Evolutionary conservation across 306 rosid genomes (phyloP).

Genomic region (Cicer yamashitae): DNA sequence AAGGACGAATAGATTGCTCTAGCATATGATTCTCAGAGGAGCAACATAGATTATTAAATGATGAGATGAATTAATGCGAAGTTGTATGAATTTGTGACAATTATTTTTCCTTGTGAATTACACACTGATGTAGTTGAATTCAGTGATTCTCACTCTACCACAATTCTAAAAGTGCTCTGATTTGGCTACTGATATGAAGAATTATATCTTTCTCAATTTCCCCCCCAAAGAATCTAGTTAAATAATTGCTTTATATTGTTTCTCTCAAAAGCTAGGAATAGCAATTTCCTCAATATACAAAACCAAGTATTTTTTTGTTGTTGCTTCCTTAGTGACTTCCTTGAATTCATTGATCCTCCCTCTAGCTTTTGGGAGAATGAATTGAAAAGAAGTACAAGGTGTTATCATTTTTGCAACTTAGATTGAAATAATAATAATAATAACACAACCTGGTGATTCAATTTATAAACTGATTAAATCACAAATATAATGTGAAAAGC

Average conservation of each 20-base stretch:
- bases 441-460: constrained; percentile 25
- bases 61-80: constrained; percentile 52
- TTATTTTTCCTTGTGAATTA: constrained; percentile 66
- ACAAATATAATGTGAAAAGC: constrained; percentile 25
- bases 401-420: background rate
- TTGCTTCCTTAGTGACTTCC: constrained; percentile 6
- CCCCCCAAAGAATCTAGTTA: background rate
- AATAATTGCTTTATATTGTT: background rate
- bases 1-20: constrained; percentile 48
- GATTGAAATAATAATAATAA: constrained; percentile 3
- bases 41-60: constrained; percentile 52
- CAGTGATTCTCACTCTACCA: constrained; percentile 45
- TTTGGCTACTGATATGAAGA: constrained; percentile 17
- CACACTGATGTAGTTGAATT: constrained; percentile 54
- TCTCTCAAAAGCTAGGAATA: constrained; percentile 25
- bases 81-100: constrained; percentile 58
- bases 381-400: constrained; percentile 7
- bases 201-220: constrained; percentile 21
- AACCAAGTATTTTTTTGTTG: background rate
- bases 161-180: background rate
- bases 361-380: constrained; percentile 17
- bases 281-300: background rate
- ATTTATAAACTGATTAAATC: constrained; percentile 34
- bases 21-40: constrained; percentile 51
- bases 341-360: constrained; percentile 23